Conservation (phyloP, 2,329 filamentous ascomycete species). For the Cytospora paraplurivora region DNA sequence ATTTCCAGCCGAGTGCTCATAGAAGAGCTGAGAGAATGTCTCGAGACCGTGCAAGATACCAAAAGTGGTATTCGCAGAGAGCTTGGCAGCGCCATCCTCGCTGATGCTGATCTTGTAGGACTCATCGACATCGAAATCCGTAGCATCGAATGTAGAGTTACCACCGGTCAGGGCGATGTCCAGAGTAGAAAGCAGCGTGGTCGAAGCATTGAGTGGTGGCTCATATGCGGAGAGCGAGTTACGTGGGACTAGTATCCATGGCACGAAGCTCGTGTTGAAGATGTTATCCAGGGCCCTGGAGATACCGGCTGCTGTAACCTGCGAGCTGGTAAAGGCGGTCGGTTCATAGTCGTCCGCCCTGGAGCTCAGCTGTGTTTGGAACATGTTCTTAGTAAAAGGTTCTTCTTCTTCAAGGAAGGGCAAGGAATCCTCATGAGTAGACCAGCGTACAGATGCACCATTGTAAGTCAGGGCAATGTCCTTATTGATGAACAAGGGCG, state of each 20-base stretch:
- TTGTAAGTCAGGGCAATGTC: conserved; percentile 60
- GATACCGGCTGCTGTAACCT: conserved; percentile 58
- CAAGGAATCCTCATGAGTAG: conserved; percentile 32
- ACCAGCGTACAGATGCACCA: conserved; percentile 56
- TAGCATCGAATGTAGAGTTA: conserved; percentile 62
- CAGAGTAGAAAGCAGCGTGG: conserved; percentile 60
- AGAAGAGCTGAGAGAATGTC: conserved; percentile 80
- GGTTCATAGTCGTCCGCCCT: conserved; percentile 46
- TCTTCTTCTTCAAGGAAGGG: conserved; percentile 27
- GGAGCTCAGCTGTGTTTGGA: conserved; percentile 50
- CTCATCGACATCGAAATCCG: conserved; percentile 66
- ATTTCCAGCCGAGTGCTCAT: conserved; percentile 61
- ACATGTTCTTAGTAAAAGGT: conserved; percentile 39
- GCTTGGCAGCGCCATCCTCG: conserved; percentile 58
- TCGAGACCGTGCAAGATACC: conserved; percentile 75
- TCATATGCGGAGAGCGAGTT: conserved; percentile 62
- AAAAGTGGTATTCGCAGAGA: conserved; percentile 66
- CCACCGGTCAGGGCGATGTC: conserved; percentile 60
- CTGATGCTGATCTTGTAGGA: conserved; percentile 70
- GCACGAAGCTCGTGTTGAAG: conserved; percentile 69
- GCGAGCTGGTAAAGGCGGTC: conserved; percentile 48
- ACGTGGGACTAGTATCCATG: conserved; percentile 75
- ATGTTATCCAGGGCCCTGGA: conserved; percentile 64
- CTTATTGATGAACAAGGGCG: conserved; percentile 55
- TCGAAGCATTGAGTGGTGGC: conserved; percentile 50